A percentile compares a stretch with the other conserved stretches of the same genome.
phyloP scores from a whole-genome alignment of 306 rosid species.

The Betula pendula region DNA sequence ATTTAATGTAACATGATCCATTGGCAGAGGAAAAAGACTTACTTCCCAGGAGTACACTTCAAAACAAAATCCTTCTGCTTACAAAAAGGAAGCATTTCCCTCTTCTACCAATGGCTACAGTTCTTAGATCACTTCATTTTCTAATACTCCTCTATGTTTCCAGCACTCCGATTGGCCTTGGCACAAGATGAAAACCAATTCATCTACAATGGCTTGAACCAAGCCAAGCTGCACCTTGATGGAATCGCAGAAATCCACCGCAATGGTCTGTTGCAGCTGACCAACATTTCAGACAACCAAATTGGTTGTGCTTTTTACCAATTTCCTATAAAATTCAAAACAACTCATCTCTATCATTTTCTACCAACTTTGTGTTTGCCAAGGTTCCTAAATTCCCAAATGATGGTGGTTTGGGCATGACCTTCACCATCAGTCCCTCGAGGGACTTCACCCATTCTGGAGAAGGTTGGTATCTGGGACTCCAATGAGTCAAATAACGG shows the following conservation, averaged over 20 bases:
- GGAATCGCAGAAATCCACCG: not conserved
- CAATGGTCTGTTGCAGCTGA: constrained; percentile 4
- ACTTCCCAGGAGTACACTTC: no score
- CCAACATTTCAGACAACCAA: not conserved
- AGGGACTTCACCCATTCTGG: constrained; percentile 5
- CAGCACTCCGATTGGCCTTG: not conserved
- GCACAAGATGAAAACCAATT: constrained; percentile 1
- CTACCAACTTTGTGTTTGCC: constrained; percentile 6
- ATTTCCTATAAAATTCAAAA: not conserved
- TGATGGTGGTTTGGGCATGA: constrained; percentile 23
- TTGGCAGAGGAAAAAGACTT: no score
- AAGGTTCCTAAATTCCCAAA: not conserved
- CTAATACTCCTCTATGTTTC: not conserved
- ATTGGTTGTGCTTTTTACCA: not conserved
- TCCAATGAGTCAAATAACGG: not conserved
- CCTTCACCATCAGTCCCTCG: constrained; percentile 32
- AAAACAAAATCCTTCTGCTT: no score
- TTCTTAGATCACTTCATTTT: not conserved
- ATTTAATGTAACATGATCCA: no score
- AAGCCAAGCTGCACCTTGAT: not conserved
- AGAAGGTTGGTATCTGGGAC: not conserved
- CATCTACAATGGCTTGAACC: not conserved
- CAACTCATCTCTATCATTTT: not conserved
- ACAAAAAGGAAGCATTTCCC: not conserved
- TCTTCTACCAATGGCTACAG: not conserved